Base-by-base conservation (phyloP, 2,329 filamentous ascomycete species). In the Epichloe hybrida region DNA sequence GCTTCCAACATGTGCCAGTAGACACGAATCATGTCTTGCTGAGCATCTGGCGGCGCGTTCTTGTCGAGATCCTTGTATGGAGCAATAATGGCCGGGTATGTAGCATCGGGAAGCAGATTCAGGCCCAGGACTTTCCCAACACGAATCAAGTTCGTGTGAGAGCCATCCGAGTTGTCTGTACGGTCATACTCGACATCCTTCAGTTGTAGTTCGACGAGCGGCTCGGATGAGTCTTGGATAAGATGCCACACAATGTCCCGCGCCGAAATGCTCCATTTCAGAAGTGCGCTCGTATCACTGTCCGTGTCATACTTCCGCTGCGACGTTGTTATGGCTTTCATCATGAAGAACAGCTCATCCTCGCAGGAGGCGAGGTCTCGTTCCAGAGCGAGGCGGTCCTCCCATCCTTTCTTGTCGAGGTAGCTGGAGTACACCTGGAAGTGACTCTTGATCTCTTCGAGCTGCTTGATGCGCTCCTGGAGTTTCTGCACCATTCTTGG, bases 1-100 rank as follows among this genome's bases (percentile, higher is more conserved):
- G 93, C 90, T 69, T 98, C 93, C 4, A 98, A 76, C 88, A 96
- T 96, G 64, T 96, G 83, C 88, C 94, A 98, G 64, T 95, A 93
- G 12, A 99, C 87, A 36, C 85, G 81, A 48, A 98, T 78, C 85
- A 97, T 97, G 61, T 89, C 88, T 44, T 78, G 76, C 54, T 85
- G 45, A 7, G 15, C 72, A 46, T 63, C 59, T 15, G 56, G 54
- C 23, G 56, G 56, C 63, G 72, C 59, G 56, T 72, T 62, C 65
- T 79, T 68, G 64, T 81, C 77, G 49, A 79, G 77, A 54, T 95
- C 86, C 21, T 85, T 71, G 61, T 95, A 97, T 0, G 93, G 90
- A 15, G 86, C 84, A 53, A 99, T 88, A 77, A 99, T 97, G 64
- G 95, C 86, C 0, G 93, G 93, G 62, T 98, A 99, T 20, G 93